Evolutionary conservation across 2,329 filamentous ascomycete species (phyloP).

Genomic region (Diaporthe helianthi): DNA sequence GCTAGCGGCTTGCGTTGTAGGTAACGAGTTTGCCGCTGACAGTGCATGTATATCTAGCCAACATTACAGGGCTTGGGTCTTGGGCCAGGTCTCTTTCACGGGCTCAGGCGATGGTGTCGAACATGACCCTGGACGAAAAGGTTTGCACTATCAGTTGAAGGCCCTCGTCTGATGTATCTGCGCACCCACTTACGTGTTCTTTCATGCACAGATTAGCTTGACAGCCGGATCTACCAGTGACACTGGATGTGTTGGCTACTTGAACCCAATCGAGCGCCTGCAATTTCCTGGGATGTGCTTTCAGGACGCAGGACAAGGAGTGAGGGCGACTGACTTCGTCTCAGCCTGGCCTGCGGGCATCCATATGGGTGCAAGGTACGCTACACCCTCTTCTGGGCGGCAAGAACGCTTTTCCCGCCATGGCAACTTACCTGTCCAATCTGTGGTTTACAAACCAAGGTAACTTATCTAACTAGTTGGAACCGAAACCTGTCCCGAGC

Average conservation of each 20-base stretch:
- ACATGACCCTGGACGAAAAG: constrained; percentile 80
- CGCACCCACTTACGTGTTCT: constrained; percentile 7
- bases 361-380: constrained; percentile 48
- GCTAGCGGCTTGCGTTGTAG: no score
- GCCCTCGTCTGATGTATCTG: no score
- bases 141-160: constrained; percentile 47
- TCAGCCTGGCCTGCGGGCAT: constrained; percentile 51
- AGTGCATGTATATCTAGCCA: constrained; percentile 43
- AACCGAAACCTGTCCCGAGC: constrained; percentile 73
- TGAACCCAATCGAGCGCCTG: constrained; percentile 47
- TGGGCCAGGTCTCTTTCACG: constrained; percentile 74
- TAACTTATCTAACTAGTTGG: constrained; percentile 57
- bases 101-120: constrained; percentile 71
- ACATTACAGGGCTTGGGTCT: constrained; percentile 64
- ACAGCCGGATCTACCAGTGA: constrained; percentile 71
- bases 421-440: background rate
- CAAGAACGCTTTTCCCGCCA: background rate
- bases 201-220: constrained; percentile 62
- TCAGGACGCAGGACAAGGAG: constrained; percentile 53
- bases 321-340: constrained; percentile 52
- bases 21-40: constrained; percentile 9
- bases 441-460: background rate
- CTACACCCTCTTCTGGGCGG: background rate
- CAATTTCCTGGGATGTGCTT: constrained; percentile 54
- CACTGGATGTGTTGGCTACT: constrained; percentile 57